These are phyloP conservation scores for Aeschynomene evenia DNA, from an alignment of 306 rosid genomes.

Conservation along the genomic window DNA sequence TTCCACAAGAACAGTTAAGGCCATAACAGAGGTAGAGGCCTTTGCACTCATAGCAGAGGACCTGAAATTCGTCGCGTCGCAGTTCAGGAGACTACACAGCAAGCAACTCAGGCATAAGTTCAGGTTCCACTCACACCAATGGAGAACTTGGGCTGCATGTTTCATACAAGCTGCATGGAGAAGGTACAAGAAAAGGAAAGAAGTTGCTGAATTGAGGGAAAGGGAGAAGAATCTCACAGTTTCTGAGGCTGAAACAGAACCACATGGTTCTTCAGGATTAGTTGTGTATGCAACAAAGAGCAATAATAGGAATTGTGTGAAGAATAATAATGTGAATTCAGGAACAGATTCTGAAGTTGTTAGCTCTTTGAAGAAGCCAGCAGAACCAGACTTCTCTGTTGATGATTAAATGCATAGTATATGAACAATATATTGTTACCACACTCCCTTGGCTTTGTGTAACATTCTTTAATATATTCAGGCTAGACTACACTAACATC, in stretches of 20 bases:
- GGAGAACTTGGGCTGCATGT: conserved; percentile 81
- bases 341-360: conserved; percentile 45
- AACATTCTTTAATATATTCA: not conserved
- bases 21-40: conserved; percentile 74
- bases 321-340: conserved; percentile 40
- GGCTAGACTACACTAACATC: no score
- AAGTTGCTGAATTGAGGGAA: conserved; percentile 43
- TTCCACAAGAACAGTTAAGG: conserved; percentile 73
- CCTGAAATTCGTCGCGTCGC: conserved; percentile 75
- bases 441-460: not conserved
- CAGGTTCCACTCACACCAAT: conserved; percentile 73
- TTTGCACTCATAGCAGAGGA: conserved; percentile 79
- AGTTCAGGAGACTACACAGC: conserved; percentile 69
- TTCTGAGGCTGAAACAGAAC: conserved; percentile 24
- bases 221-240: conserved; percentile 31
- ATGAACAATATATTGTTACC: not conserved
- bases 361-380: conserved; percentile 59
- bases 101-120: conserved; percentile 75
- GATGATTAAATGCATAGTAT: conserved; percentile 40
- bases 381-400: conserved; percentile 66
- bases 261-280: conserved; percentile 25
- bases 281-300: conserved; percentile 31
- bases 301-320: conserved; percentile 35
- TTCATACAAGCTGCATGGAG: conserved; percentile 79
- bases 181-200: conserved; percentile 50